Evolutionary conservation across 345 rosid genomes (phyloP).

Genomic region (Linum lewisii): DNA sequence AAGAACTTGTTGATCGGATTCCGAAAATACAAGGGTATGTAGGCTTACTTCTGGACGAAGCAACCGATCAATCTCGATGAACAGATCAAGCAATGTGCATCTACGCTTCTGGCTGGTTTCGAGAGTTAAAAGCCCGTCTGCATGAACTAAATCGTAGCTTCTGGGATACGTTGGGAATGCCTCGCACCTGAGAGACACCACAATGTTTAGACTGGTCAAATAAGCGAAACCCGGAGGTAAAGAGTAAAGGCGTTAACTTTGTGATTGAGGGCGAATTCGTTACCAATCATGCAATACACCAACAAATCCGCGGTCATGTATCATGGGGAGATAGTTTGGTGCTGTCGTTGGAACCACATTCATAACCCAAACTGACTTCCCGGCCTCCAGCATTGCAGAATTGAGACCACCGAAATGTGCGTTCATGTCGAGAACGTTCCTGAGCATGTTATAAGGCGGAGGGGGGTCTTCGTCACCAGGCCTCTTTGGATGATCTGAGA

Average conservation of each 20-base stretch:
- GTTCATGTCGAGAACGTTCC: conserved; percentile 97
- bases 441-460: conserved; percentile 93
- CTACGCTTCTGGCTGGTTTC: conserved; percentile 32
- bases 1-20: neutral
- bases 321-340: conserved; percentile 72
- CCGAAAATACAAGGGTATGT: neutral
- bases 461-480: conserved; percentile 99
- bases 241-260: neutral
- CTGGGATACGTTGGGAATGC: conserved; percentile 92
- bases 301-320: conserved; percentile 86
- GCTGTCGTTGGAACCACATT: conserved; percentile 85
- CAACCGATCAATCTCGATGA: conserved; percentile 77
- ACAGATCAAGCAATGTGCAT: conserved; percentile 51
- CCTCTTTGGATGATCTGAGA: conserved; percentile 99
- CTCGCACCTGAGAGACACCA: conserved; percentile 64
- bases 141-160: conserved; percentile 91
- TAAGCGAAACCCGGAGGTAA: neutral
- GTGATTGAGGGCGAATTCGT: conserved; percentile 11
- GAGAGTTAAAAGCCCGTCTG: conserved; percentile 66
- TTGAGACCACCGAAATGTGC: conserved; percentile 86
- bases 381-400: conserved; percentile 68
- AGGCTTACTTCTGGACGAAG: conserved; percentile 93
- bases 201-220: neutral
- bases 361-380: conserved; percentile 96
- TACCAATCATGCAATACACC: conserved; percentile 94